phyloP scores from a whole-genome alignment of 345 rosid genomes.

The Citropsis articulata region DNA sequence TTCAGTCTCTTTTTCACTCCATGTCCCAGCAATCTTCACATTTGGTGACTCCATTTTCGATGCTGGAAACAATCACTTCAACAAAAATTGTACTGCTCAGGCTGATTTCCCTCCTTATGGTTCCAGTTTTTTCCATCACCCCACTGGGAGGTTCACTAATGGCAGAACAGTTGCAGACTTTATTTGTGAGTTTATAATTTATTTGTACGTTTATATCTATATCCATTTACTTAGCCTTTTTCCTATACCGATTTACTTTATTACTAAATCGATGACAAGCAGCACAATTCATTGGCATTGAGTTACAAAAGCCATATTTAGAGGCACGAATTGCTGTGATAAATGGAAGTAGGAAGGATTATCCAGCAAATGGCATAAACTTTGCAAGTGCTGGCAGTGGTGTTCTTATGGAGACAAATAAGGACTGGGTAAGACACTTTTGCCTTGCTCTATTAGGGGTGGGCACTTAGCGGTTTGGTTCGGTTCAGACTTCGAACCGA shows the following conservation, averaged over 20 bases:
- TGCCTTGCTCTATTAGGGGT: no score
- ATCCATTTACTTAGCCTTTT: neutral
- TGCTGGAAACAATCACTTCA: constrained; percentile 68
- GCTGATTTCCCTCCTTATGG: constrained; percentile 81
- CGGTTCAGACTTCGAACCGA: no score
- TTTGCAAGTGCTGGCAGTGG: constrained; percentile 76
- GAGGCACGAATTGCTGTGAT: constrained; percentile 34
- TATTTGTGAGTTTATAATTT: constrained; percentile 31
- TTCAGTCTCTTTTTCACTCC: constrained; percentile 17
- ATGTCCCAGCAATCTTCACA: constrained; percentile 45
- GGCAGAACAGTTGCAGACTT: constrained; percentile 71
- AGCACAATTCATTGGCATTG: constrained; percentile 52
- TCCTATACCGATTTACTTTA: neutral
- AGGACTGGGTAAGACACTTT: constrained; percentile 30
- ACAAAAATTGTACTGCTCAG: constrained; percentile 56
- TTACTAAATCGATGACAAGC: neutral
- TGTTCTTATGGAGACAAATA: constrained; percentile 47
- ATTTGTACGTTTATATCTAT: neutral
- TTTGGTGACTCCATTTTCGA: constrained; percentile 71
- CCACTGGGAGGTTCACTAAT: constrained; percentile 74
- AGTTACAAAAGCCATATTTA: constrained; percentile 46
- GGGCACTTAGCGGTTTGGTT: no score
- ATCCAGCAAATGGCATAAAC: constrained; percentile 59
- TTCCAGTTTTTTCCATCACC: constrained; percentile 56
- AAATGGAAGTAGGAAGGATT: constrained; percentile 42